Evolutionary conservation across 352 stramenopile genomes (phyloP).

Genomic region (Phytopythium montanum): DNA sequence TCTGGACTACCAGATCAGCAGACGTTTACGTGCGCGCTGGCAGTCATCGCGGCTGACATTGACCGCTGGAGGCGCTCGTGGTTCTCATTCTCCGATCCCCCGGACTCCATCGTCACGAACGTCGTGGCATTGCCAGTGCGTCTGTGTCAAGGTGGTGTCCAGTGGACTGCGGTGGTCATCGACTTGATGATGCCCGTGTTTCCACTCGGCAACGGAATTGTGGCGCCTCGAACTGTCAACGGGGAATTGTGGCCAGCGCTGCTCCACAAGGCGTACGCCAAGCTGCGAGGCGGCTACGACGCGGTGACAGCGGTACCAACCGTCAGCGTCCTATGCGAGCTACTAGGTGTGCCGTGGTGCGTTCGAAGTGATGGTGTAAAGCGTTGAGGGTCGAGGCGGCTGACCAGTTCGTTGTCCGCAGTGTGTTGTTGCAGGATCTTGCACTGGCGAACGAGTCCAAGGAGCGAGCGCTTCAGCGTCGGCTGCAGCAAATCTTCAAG

Average conservation of each 20-base stretch:
- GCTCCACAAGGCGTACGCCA: constrained; percentile 60
- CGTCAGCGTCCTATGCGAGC: constrained; percentile 30
- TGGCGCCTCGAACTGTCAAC: constrained; percentile 15
- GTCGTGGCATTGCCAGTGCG: constrained; percentile 13
- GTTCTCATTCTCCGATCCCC: constrained; percentile 11
- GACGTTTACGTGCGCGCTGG: constrained; percentile 26
- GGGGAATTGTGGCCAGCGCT: constrained; percentile 36
- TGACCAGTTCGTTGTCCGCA: neutral
- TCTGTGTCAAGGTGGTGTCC: constrained; percentile 24
- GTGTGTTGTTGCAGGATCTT: neutral
- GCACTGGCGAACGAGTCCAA: neutral
- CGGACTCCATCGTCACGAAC: constrained; percentile 2
- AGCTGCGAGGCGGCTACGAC: constrained; percentile 42
- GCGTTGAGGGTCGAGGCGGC: neutral
- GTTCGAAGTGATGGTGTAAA: neutral
- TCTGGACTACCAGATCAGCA: constrained; percentile 29
- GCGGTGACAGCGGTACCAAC: constrained; percentile 18
- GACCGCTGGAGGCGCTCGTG: constrained; percentile 16
- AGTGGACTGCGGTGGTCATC: constrained; percentile 33
- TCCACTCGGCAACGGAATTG: constrained; percentile 23
- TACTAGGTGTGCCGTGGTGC: constrained; percentile 45
- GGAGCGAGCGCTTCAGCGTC: neutral
- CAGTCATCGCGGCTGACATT: constrained; percentile 17
- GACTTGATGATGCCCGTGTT: constrained; percentile 46
- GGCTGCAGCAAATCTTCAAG: neutral